Conservation (phyloP, 495 filamentous ascomycete genomes). For the Cladorrhinum samala region DNA sequence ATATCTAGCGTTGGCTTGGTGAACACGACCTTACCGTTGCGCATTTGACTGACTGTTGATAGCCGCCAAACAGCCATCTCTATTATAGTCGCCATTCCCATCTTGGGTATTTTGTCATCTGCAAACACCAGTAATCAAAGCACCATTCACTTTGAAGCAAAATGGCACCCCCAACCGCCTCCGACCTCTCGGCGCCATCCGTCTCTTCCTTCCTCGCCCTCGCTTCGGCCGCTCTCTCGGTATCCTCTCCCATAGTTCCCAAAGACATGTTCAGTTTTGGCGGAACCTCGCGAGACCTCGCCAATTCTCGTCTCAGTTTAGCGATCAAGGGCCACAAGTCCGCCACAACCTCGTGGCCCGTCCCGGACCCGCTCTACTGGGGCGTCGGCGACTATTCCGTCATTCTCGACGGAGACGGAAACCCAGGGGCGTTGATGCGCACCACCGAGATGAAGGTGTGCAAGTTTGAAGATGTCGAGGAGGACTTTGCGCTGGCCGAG, state of each 20-base stretch:
- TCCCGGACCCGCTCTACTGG: constrained; percentile 27
- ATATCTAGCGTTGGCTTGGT: no score
- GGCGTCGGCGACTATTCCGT: constrained; percentile 27
- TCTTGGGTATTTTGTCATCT: neutral
- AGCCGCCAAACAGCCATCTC: neutral
- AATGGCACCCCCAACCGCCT: constrained; percentile 41
- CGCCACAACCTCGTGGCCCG: constrained; percentile 30
- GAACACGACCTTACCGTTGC: no score
- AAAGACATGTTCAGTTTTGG: constrained; percentile 32
- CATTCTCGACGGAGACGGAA: constrained; percentile 24
- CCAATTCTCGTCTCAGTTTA: constrained; percentile 15
- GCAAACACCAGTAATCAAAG: no score
- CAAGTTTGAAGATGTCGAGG: constrained; percentile 26
- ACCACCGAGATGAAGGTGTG: constrained; percentile 21
- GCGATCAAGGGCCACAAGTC: constrained; percentile 26
- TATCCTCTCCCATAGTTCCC: constrained; percentile 11
- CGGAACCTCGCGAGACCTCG: constrained; percentile 4
- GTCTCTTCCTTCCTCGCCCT: constrained; percentile 24
- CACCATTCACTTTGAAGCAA: neutral
- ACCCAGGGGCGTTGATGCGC: constrained; percentile 26
- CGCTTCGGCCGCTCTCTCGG: constrained; percentile 20
- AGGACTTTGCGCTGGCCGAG: constrained; percentile 31
- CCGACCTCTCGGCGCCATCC: constrained; percentile 25
- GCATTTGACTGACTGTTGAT: neutral
- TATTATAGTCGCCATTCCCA: neutral